Percentiles rank a stretch among this genome's conserved stretches.
Evolutionary conservation across 495 filamentous ascomycete genomes (phyloP).

Genomic region (Hypomontagnella monticulosa): DNA sequence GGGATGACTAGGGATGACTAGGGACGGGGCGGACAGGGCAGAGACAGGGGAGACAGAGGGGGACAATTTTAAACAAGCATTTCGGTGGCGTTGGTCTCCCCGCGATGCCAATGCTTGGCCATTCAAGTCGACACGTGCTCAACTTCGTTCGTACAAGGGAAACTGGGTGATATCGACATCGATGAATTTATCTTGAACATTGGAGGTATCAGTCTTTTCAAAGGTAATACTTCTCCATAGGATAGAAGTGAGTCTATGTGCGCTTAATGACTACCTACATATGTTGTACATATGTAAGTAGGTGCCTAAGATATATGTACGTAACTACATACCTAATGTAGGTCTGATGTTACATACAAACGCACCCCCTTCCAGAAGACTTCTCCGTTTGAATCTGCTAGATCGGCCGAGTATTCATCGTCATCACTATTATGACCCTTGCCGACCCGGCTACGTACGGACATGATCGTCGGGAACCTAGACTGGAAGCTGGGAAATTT

Average conservation of each 20-base stretch:
- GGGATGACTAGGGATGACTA: no score
- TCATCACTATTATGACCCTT: constrained; percentile 3
- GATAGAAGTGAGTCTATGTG: no score
- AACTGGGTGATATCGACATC: neutral
- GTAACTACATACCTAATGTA: no score
- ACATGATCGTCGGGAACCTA: constrained; percentile 14
- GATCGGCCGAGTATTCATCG: constrained; percentile 6
- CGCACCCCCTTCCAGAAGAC: neutral
- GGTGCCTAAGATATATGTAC: no score
- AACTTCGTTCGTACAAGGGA: neutral
- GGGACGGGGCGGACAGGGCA: no score
- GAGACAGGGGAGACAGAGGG: constrained; percentile 4
- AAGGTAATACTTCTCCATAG: no score
- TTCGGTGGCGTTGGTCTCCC: constrained; percentile 10
- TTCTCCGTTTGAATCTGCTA: neutral
- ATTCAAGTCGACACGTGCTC: constrained; percentile 38
- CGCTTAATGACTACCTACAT: no score
- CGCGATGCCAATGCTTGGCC: constrained; percentile 36
- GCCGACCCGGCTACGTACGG: constrained; percentile 1
- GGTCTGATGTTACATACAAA: neutral
- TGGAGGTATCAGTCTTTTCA: neutral
- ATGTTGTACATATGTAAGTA: no score
- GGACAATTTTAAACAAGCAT: constrained; percentile 14
- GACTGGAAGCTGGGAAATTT: neutral
- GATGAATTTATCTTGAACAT: neutral